Evolutionary conservation across 2,329 filamentous ascomycete genomes (phyloP), one percentile per base, ranked within the genome.

Genomic region (Teratosphaeria destructans): DNA sequence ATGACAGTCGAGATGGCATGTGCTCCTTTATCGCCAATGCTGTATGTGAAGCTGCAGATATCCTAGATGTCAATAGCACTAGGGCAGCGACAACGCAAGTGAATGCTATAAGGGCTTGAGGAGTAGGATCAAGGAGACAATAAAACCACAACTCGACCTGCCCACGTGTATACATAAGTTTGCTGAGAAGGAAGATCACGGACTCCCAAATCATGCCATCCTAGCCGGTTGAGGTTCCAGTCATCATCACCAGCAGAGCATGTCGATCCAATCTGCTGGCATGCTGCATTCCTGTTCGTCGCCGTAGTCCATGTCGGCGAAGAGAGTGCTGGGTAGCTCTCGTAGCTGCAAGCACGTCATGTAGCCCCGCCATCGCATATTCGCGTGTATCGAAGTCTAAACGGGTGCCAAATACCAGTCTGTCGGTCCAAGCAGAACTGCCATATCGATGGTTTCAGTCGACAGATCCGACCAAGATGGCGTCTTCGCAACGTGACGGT

Each of bases 1-100:
- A 62, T 52, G 56, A 63, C 52, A 65, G 62, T 34, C 61, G 56
- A 34, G 65, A 67, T 35, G 67, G 67, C 66, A 69, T 69, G 5
- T 49, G 43, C n/a, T 49, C 43, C 19, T 49, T 6, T 49, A 26
- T n/a, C 12, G 16, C 5, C 3, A n/a, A n/a, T 10, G n/a, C 43
- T n/a, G 52, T 10, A 2, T 39, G 23, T 26, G 26, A n/a, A 19
- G 5, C 11, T 57, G 26, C 10, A 16, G 26, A 12, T 29, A 57
- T 29, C 47, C n/a, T 34, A 5, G 29, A n/a, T 11, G 52, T 29
- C 43, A n/a, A 49, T n/a, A 8, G 7, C 6, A n/a, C 19, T 11
- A 55, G 27, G 8, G 16, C 3, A n/a, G 27, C 5, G 19, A 53
- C 12, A 16, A n/a, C 32, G 35, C 29, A 58, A 52, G 16, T 54